Evolutionary conservation across 768 basidiomycete genomes (phyloP), one percentile per base, ranked within the genome.

Genomic region (Xanthoconium purpureum): DNA sequence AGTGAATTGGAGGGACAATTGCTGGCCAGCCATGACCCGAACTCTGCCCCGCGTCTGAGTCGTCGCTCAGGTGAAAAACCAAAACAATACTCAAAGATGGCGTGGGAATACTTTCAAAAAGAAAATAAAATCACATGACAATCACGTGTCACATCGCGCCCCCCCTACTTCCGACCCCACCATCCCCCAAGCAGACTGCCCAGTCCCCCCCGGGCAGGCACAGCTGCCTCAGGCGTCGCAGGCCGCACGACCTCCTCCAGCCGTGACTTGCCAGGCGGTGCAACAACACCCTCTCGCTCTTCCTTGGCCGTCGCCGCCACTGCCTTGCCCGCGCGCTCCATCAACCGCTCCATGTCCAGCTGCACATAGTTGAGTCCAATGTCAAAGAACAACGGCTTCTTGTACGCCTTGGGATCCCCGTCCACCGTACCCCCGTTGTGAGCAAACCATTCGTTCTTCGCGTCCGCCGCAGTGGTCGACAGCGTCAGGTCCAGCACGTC

Each of bases 341-440:
- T 74, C 55, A 97, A 71, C 49, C 82, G 75, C 44, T 91, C 88
- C 84, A 94, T 87, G 64, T 94, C 90, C 56, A 94, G 72, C 60
- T 89, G 84, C 52, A 92, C 86, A 66, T 96, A 97, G 72, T 96
- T 97, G 64, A 94, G 84, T 17, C 93, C 94, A 58, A 93, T 89
- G 68, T 97, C 91, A 73, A 95, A 97, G 77, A 98, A 97, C 39
- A 93, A 65, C 15, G 92, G 91, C 67, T 96, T 96, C 75, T 87
- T 85, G 66, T 85, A 76, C 38, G 77, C 71, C 63, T 79, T 77
- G 47, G 76, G 66, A 47, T 80, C 77, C 0, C 69, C 67, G 13
- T 75, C 70, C 35, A 74, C 63, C 7, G 77, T 74, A 3, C 91
- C 91, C 3, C 91, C 90, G 63, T 91, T 91, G 67, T 79, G 80